phyloP scores from a whole-genome alignment of 2,329 filamentous ascomycete genomes.

The Cordyceps javanica region DNA sequence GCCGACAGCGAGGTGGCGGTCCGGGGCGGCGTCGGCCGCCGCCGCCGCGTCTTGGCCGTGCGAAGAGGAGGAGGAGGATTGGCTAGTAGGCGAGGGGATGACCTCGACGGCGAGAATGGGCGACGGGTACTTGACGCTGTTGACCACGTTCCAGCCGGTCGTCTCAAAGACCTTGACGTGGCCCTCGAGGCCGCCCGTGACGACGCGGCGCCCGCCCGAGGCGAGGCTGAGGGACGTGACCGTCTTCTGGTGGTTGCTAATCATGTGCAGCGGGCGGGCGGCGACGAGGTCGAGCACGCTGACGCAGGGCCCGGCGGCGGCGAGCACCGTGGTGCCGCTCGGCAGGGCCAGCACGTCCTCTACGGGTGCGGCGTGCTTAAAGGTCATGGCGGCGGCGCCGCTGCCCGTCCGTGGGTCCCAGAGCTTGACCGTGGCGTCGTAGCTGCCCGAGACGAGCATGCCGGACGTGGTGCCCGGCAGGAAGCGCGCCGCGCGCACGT shows the following conservation, averaged over 20 bases:
- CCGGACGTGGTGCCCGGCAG: slow-evolving; percentile 69
- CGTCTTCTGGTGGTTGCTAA: slow-evolving; percentile 96
- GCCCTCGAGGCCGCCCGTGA: slow-evolving; percentile 86
- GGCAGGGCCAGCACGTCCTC: slow-evolving; percentile 85
- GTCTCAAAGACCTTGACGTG: slow-evolving; percentile 98
- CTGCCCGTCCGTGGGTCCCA: slow-evolving; percentile 81
- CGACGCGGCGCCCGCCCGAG: slow-evolving; percentile 70
- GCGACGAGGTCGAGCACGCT: slow-evolving; percentile 90
- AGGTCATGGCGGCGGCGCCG: slow-evolving; percentile 71
- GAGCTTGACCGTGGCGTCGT: slow-evolving; percentile 86
- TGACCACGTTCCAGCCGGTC: slow-evolving; percentile 91
- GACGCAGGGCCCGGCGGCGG: slow-evolving; percentile 78
- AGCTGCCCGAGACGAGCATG: slow-evolving; percentile 82
- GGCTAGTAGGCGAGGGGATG: too few species aligned
- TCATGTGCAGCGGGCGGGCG: slow-evolving; percentile 76
- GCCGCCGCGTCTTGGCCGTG: too few species aligned
- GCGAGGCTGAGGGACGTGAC: slow-evolving; percentile 82
- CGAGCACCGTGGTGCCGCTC: slow-evolving; percentile 79
- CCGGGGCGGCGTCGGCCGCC: slow-evolving; percentile 47
- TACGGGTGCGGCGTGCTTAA: slow-evolving; percentile 86
- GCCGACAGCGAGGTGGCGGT: slow-evolving; percentile 90
- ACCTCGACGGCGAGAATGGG: slow-evolving; percentile 82
- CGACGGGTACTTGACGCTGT: slow-evolving; percentile 85
- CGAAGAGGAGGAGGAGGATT: neutral
- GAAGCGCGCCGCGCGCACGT: slow-evolving; percentile 82